A percentile compares a stretch with the other conserved stretches of the same genome.
These are phyloP conservation scores for Fragaria iinumae DNA, from an alignment of 306 rosid genomes.

Conservation along the genomic window DNA sequence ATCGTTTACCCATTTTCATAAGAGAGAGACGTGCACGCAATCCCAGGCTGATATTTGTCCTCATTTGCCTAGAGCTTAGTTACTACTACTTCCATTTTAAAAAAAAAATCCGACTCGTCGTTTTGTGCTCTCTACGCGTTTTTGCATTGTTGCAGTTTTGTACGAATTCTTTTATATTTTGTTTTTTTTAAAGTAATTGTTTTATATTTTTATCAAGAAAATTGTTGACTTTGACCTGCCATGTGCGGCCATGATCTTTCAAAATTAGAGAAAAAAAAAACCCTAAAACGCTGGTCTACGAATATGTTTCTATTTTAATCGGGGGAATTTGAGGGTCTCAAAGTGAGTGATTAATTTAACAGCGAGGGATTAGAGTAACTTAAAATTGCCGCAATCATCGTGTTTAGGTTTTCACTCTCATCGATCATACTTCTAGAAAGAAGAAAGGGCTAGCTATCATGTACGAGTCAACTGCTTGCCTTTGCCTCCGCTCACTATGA, in stretches of 20 bases:
- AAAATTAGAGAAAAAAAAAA: not conserved
- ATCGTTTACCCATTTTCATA: not conserved
- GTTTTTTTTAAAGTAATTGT: not conserved
- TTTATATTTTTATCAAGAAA: not conserved
- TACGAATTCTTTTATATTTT: not conserved
- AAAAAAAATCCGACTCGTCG: slow-evolving; percentile 20
- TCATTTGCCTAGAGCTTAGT: slow-evolving; percentile 11
- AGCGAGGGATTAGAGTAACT: slow-evolving; percentile 9
- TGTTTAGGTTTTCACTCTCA: slow-evolving; percentile 22
- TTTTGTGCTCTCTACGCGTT: slow-evolving; percentile 57
- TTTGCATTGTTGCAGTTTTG: slow-evolving; percentile 18
- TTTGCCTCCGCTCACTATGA: not conserved
- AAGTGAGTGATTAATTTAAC: slow-evolving; percentile 3
- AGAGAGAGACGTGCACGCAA: slow-evolving; percentile 1
- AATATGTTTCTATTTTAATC: not conserved
- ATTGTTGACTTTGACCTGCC: slow-evolving; percentile 59
- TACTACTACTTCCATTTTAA: not conserved
- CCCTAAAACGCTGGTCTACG: not conserved
- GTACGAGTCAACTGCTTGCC: slow-evolving; percentile 31
- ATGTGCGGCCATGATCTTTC: slow-evolving; percentile 33
- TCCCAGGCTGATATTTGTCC: slow-evolving; percentile 35
- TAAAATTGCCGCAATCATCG: slow-evolving; percentile 53
- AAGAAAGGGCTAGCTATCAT: too few relatives aligned
- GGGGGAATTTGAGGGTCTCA: not conserved
- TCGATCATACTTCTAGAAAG: not conserved